Evolutionary conservation across 2,329 filamentous ascomycete genomes (phyloP).

Genomic region (Aphanocladium album): DNA sequence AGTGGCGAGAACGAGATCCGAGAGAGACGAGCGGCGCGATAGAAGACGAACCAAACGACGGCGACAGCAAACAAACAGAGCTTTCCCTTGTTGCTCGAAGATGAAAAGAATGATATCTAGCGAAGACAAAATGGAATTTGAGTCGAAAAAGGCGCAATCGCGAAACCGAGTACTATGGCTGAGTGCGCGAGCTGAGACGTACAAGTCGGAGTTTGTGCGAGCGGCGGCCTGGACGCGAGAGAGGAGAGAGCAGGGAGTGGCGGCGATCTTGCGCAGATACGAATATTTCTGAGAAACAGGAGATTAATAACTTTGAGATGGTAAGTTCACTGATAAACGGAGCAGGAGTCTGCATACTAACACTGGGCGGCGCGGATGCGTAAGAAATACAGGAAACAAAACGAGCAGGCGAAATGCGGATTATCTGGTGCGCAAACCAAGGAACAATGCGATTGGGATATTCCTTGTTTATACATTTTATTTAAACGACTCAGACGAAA

Average conservation of each 20-base stretch:
- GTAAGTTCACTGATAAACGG: background rate
- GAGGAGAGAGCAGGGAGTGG: background rate
- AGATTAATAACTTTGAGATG: background rate
- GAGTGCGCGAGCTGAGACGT: background rate
- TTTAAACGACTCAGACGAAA: constrained; percentile 1
- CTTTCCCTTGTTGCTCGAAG: background rate
- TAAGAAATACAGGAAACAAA: constrained; percentile 2
- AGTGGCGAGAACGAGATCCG: background rate
- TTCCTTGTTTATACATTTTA: constrained; percentile 10
- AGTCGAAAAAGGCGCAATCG: background rate
- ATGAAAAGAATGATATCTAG: background rate
- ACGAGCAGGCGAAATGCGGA: background rate
- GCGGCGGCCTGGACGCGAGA: background rate
- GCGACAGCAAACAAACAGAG: background rate
- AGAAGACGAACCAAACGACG: background rate
- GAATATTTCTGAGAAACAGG: background rate
- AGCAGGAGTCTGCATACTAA: background rate
- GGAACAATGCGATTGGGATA: background rate
- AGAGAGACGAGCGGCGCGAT: background rate
- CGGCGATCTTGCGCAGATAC: background rate
- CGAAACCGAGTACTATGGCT: background rate
- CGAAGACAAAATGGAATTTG: background rate
- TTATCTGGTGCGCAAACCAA: background rate
- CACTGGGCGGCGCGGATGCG: background rate
- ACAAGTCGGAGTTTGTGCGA: background rate